Evolutionary conservation across 2,329 filamentous ascomycete species (phyloP).

Genomic region (Alternaria atra): DNA sequence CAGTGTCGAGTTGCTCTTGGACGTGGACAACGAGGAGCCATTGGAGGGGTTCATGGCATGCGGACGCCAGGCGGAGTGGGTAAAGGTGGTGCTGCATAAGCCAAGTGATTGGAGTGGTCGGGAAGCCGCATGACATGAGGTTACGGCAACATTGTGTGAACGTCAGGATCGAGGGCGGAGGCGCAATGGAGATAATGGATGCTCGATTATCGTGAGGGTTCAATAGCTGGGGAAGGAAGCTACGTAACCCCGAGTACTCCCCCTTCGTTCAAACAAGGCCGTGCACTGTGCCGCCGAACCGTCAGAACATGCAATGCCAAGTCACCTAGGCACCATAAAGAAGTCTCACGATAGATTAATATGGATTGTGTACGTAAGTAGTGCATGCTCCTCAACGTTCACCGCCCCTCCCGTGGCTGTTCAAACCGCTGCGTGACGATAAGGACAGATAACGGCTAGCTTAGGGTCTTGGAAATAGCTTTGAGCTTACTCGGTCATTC

Average conservation of each 20-base stretch:
- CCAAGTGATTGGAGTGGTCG: constrained; percentile 35
- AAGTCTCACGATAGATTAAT: constrained; percentile 12
- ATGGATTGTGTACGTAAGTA: constrained; percentile 18
- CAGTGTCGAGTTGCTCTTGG: constrained; percentile 56
- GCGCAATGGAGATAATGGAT: constrained; percentile 16
- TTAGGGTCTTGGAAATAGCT: background rate
- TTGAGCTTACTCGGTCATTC: background rate
- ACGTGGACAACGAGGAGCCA: constrained; percentile 48
- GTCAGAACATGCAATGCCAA: constrained; percentile 19
- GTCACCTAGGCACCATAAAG: constrained; percentile 8
- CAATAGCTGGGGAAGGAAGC: constrained; percentile 26
- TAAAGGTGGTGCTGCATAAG: constrained; percentile 50
- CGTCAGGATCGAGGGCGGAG: constrained; percentile 12
- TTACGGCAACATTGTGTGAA: constrained; percentile 40
- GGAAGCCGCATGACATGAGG: constrained; percentile 45
- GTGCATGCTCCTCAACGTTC: constrained; percentile 1
- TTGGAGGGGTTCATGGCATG: constrained; percentile 54
- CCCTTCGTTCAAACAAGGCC: constrained; percentile 28
- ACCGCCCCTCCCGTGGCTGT: constrained; percentile 5
- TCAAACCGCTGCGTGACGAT: constrained; percentile 16
- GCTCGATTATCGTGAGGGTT: constrained; percentile 21
- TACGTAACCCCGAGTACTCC: constrained; percentile 27
- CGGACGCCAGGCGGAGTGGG: constrained; percentile 44
- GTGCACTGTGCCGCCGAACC: constrained; percentile 22
- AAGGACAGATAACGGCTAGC: constrained; percentile 36